A percentile compares a stretch with the other conserved stretches of the same genome.
Conservation (phyloP, 257 asterid genomes). For the Handroanthus guayacan region DNA sequence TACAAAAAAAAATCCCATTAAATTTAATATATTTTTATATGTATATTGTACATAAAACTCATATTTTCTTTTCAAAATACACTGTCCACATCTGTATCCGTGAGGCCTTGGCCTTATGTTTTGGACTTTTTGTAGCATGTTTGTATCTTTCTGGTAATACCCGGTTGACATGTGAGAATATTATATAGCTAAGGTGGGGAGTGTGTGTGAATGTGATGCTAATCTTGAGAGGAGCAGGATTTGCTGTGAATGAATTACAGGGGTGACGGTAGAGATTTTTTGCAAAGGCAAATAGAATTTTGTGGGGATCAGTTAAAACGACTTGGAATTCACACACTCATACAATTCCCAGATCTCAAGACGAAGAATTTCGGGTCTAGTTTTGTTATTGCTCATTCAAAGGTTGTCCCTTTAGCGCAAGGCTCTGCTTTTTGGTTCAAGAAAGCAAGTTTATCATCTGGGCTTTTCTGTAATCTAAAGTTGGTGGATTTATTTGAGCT, state of each 20-base stretch:
- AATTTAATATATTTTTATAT: background rate
- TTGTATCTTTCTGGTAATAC: slow-evolving; percentile 60
- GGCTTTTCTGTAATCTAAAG: slow-evolving; percentile 36
- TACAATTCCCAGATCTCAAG: slow-evolving; percentile 73
- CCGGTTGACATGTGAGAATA: slow-evolving; percentile 41
- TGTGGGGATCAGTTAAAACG: slow-evolving; percentile 52
- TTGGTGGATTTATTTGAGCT: slow-evolving; percentile 33
- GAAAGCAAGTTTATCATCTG: slow-evolving; percentile 48
- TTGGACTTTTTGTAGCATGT: slow-evolving; percentile 64
- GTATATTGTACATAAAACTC: slow-evolving; percentile 5
- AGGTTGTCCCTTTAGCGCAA: slow-evolving; percentile 34
- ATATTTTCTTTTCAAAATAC: slow-evolving; percentile 29
- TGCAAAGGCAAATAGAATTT: slow-evolving; percentile 50
- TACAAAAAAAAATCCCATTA: background rate
- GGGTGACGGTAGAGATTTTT: slow-evolving; percentile 23
- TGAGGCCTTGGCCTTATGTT: slow-evolving; percentile 66
- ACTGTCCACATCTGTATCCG: slow-evolving; percentile 70
- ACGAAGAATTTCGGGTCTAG: slow-evolving; percentile 55
- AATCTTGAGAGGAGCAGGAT: slow-evolving; percentile 39
- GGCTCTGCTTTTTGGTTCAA: slow-evolving; percentile 36
- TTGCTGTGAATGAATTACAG: slow-evolving; percentile 39
- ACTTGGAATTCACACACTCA: slow-evolving; percentile 49
- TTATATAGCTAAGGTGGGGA: slow-evolving; percentile 31
- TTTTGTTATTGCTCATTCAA: slow-evolving; percentile 48
- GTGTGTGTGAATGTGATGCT: slow-evolving; percentile 33